Evolutionary conservation across 257 asterid species (phyloP).

Genomic region (Gardenia jasminoides): DNA sequence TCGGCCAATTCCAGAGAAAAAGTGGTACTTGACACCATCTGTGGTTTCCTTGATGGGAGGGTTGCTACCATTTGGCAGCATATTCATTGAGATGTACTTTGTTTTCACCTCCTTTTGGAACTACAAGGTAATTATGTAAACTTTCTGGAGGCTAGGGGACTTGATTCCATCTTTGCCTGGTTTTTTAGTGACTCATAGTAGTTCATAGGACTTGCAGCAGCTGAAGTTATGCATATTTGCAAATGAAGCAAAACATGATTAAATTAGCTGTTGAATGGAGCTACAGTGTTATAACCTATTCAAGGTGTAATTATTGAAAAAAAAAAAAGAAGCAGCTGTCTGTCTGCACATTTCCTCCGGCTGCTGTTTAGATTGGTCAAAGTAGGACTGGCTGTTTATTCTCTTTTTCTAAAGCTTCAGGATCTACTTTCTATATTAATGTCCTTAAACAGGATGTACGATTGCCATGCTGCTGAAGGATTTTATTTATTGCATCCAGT

Average conservation of each 20-base stretch:
- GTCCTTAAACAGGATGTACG: neutral
- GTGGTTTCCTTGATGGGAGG: constrained; percentile 71
- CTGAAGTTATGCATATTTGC: neutral
- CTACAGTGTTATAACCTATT: neutral
- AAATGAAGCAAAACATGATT: neutral
- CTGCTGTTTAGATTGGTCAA: neutral
- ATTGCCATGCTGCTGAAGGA: neutral
- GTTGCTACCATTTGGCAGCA: constrained; percentile 65
- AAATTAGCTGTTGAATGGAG: neutral
- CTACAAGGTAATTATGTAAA: constrained; percentile 47
- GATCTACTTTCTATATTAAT: neutral
- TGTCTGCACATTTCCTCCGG: neutral
- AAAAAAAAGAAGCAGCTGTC: neutral
- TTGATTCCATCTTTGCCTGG: neutral
- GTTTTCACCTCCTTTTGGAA: constrained; percentile 78
- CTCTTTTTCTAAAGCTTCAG: neutral
- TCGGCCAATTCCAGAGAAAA: constrained; percentile 88
- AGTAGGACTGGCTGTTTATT: neutral
- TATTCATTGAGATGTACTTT: constrained; percentile 69
- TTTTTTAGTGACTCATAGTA: too few relatives aligned
- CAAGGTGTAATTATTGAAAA: neutral
- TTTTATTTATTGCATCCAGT: neutral
- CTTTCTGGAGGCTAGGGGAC: neutral
- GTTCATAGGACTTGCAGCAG: neutral
- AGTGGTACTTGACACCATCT: constrained; percentile 63